Percentiles rank a stretch among this genome's conserved stretches.
phyloP scores from a whole-genome alignment of 1,284 basidiomycete genomes.

The Ganoderma lingzhi region DNA sequence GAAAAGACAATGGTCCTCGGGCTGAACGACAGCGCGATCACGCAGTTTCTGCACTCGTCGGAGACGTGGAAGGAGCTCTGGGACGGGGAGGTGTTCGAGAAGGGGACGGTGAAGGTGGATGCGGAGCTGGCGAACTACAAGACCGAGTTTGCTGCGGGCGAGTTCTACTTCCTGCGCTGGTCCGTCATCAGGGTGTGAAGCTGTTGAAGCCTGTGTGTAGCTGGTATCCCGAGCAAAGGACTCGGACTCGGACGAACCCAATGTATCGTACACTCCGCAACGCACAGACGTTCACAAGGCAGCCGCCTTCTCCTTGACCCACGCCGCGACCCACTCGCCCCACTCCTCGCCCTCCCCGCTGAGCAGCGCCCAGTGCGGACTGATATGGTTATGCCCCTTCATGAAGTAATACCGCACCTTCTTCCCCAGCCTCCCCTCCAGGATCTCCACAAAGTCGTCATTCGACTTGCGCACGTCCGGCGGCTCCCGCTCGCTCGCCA shows the following conservation, averaged over 20 bases:
- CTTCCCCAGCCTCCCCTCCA: slow-evolving; percentile 42
- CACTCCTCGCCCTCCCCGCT: slow-evolving; percentile 69
- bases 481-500: slow-evolving; percentile 62
- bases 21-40: slow-evolving; percentile 4
- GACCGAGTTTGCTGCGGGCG: background rate
- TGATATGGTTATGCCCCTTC: slow-evolving; percentile 71
- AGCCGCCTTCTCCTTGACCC: slow-evolving; percentile 39
- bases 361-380: slow-evolving; percentile 55
- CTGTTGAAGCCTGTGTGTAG: background rate
- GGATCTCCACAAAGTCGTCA: slow-evolving; percentile 45
- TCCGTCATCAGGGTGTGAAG: slow-evolving; percentile 39
- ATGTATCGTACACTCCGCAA: background rate
- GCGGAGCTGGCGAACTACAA: slow-evolving; percentile 22
- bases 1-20: slow-evolving; percentile 16
- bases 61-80: slow-evolving; percentile 53
- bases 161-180: slow-evolving; percentile 36
- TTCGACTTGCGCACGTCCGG: slow-evolving; percentile 47
- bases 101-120: slow-evolving; percentile 47
- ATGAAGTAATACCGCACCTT: slow-evolving; percentile 47
- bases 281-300: background rate
- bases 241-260: background rate
- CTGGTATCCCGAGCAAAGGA: background rate
- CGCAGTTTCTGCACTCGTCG: slow-evolving; percentile 43
- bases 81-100: slow-evolving; percentile 50
- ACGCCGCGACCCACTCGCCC: slow-evolving; percentile 58